These are phyloP conservation scores for Botryotinia globosa DNA, from an alignment of 2,329 filamentous ascomycete species.

Conservation along the genomic window DNA sequence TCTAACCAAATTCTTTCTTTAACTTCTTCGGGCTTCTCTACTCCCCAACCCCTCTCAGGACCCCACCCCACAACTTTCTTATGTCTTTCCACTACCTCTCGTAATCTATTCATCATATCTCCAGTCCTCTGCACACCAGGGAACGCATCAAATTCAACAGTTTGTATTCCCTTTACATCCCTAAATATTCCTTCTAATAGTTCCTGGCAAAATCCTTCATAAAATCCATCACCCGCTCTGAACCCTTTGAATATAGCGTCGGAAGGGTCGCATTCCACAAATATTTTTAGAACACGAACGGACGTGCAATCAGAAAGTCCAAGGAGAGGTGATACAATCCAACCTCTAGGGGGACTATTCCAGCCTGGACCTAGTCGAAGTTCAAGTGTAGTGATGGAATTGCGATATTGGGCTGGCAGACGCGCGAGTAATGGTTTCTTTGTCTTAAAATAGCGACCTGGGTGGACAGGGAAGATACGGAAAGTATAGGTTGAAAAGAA, in stretches of 20 bases:
- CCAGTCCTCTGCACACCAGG: conserved; percentile 62
- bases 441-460: conserved; percentile 67
- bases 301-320: conserved; percentile 61
- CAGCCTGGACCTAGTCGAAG: conserved; percentile 71
- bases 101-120: conserved; percentile 60
- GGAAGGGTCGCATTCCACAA: conserved; percentile 71
- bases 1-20: conserved; percentile 30
- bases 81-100: conserved; percentile 50
- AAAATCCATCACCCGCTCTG: conserved; percentile 58
- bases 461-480: conserved; percentile 64
- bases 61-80: conserved; percentile 63
- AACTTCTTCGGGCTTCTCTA: conserved; percentile 40
- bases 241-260: conserved; percentile 66
- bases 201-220: conserved; percentile 61
- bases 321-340: conserved; percentile 64
- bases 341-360: conserved; percentile 65
- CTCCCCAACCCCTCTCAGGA: conserved; percentile 61
- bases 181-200: conserved; percentile 57
- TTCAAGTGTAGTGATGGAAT: conserved; percentile 61
- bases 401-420: conserved; percentile 58
- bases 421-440: conserved; percentile 69
- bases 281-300: conserved; percentile 60
- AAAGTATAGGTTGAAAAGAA: conserved; percentile 64
- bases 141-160: conserved; percentile 69
- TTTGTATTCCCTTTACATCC: conserved; percentile 53